Conservation (phyloP, 495 filamentous ascomycete species). For the Lasiosphaeria ovina region DNA sequence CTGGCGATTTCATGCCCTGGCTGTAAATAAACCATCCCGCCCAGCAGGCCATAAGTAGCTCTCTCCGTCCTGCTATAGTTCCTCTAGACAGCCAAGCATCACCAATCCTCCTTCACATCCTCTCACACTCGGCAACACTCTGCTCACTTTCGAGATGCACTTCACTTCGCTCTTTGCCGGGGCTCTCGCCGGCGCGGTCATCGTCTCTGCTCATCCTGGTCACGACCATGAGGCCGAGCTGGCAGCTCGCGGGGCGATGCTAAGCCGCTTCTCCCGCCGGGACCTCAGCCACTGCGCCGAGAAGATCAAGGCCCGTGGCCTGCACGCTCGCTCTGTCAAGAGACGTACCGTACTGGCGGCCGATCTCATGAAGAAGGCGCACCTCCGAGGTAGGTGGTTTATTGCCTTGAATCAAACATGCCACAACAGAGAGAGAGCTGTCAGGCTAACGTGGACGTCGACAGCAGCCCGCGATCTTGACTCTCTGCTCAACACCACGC, state of each 20-base stretch:
- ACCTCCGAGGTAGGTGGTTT: neutral
- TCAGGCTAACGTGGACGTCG: neutral
- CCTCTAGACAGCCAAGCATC: too few species aligned
- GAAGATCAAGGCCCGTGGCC: conserved; percentile 49
- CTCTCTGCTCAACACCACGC: conserved; percentile 11
- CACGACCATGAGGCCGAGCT: conserved; percentile 47
- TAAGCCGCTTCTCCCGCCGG: conserved; percentile 37
- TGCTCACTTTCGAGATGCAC: conserved; percentile 15
- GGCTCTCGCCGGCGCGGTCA: conserved; percentile 14
- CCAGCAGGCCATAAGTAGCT: too few species aligned
- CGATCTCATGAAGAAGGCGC: conserved; percentile 19
- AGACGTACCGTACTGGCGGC: conserved; percentile 37
- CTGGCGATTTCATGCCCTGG: too few species aligned
- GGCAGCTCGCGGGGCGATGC: conserved; percentile 44
- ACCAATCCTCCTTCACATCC: too few species aligned
- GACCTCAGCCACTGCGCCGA: conserved; percentile 49
- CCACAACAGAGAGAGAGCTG: neutral
- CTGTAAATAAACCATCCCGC: too few species aligned
- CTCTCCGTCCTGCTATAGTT: too few species aligned
- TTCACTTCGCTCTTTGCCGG: conserved; percentile 15
- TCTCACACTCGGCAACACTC: too few species aligned
- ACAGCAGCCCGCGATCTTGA: conserved; percentile 37
- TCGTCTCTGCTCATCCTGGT: conserved; percentile 45
- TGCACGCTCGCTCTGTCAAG: conserved; percentile 43
- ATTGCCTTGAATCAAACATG: neutral